Base-by-base conservation (phyloP, 441 rosid species). In the Rhodomyrtus psidioides region DNA sequence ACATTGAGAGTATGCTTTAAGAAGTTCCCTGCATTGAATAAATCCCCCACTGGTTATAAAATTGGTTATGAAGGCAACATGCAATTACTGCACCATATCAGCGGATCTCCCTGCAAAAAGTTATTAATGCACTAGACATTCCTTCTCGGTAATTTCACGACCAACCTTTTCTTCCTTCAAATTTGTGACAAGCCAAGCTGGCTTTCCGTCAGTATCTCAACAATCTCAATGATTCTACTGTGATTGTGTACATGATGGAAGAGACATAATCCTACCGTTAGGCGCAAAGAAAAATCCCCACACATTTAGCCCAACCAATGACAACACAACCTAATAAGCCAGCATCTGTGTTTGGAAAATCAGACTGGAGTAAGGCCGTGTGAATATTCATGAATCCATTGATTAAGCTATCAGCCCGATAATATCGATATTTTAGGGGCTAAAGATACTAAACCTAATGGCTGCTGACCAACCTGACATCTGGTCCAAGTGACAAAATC, bases 1-100 rank as follows among this genome's bases (percentile, higher is more conserved):
- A 85, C 98, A 97, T 87, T 92, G 89, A n/a, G 99, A 93, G 85
- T 96, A 97, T 46, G 92, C 95, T 90, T 94, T 95, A 44, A 96
- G 88, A 82, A 97, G 96, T 88, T 95, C 98, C 91, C 99, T 96
- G 91, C 88, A 90, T 62, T 86, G 83, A 85, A 58, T 75, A 46
- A 85, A 51, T 34, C 59, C 54, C 39, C 60, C 55, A 58, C 51
- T 81, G 55, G 28, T 30, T 74, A 58, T 9, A 26, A 27, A 26
- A 70, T 39, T 19, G 58, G 39, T 21, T 59, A 70, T 27, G 51
- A 82, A 82, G 53, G 55, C 28, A 15, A 16, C 4, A 12, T 44
- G 54, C 53, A 30, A 65, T 62, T 21, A 84, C 62, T 70, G 44
- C 21, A 19, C 55, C 24, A 59, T 51, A 46, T 24, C 46, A 82